Evolutionary conservation across 768 basidiomycete genomes (phyloP).

Genomic region (Boletus reticulatus): DNA sequence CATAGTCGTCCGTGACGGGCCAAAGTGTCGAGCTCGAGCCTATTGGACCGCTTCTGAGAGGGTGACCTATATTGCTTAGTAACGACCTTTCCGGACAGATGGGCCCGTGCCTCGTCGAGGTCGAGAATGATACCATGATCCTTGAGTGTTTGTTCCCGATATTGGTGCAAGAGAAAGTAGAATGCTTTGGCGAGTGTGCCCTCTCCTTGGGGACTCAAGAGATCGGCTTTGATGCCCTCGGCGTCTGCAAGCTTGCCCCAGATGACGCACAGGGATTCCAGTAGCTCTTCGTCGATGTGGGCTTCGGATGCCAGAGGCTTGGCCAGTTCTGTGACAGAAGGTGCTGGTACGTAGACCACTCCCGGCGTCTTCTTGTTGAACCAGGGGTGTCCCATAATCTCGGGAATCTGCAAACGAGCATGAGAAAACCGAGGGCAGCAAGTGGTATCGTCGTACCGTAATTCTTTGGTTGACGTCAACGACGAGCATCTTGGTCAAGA

Average conservation of each 20-base stretch:
- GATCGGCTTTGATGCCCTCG: constrained; percentile 57
- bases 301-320: constrained; percentile 64
- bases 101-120: constrained; percentile 20
- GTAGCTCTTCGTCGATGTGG: constrained; percentile 73
- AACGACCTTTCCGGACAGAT: constrained; percentile 29
- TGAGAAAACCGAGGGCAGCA: background rate
- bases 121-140: constrained; percentile 49
- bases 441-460: constrained; percentile 48
- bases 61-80: constrained; percentile 44
- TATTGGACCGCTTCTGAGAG: constrained; percentile 30
- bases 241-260: constrained; percentile 75
- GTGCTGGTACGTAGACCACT: constrained; percentile 49
- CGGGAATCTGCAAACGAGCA: constrained; percentile 61
- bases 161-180: constrained; percentile 78
- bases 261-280: constrained; percentile 77
- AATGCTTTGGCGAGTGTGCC: constrained; percentile 84
- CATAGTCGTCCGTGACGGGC: constrained; percentile 16
- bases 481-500: constrained; percentile 84
- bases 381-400: constrained; percentile 88
- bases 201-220: constrained; percentile 65
- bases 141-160: constrained; percentile 63
- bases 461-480: constrained; percentile 81
- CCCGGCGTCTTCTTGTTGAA: constrained; percentile 51
- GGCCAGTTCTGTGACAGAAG: constrained; percentile 66
- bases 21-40: constrained; percentile 10